Evolutionary conservation across 306 rosid genomes (phyloP).

Genomic region (Nissolia schottii): DNA sequence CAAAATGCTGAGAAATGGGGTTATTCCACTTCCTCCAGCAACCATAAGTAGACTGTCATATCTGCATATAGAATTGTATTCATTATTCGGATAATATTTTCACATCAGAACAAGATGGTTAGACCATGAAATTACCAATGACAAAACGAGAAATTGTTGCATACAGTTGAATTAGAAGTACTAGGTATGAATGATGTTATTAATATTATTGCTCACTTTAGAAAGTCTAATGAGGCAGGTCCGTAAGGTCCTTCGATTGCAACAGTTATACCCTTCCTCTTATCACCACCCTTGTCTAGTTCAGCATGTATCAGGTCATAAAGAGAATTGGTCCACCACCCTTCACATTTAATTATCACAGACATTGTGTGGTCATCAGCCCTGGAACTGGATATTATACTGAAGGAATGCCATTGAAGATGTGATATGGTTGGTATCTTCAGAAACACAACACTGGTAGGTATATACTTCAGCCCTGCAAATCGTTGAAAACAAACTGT

Average conservation of each 20-base stretch:
- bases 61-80: constrained; percentile 44
- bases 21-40: constrained; percentile 89
- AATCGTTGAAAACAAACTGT: constrained; percentile 9
- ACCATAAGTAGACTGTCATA: constrained; percentile 65
- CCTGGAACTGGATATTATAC: constrained; percentile 73
- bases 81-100: constrained; percentile 9
- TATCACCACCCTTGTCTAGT: constrained; percentile 37
- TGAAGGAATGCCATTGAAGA: constrained; percentile 90
- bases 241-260: constrained; percentile 95
- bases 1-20: constrained; percentile 83
- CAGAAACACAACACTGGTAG: constrained; percentile 78
- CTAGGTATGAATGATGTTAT: background rate
- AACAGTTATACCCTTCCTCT: constrained; percentile 49
- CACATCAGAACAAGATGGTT: background rate
- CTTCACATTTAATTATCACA: constrained; percentile 65
- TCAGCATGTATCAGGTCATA: constrained; percentile 49
- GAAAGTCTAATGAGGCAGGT: constrained; percentile 61
- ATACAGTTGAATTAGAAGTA: constrained; percentile 6
- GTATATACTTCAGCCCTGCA: constrained; percentile 68
- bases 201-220: constrained; percentile 41
- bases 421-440: constrained; percentile 78
- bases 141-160: background rate
- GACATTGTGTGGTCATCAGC: constrained; percentile 51
- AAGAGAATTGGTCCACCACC: constrained; percentile 80
- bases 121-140: background rate